These are phyloP conservation scores for Jasminum sambac DNA, from an alignment of 257 asterid species.

Conservation along the genomic window DNA sequence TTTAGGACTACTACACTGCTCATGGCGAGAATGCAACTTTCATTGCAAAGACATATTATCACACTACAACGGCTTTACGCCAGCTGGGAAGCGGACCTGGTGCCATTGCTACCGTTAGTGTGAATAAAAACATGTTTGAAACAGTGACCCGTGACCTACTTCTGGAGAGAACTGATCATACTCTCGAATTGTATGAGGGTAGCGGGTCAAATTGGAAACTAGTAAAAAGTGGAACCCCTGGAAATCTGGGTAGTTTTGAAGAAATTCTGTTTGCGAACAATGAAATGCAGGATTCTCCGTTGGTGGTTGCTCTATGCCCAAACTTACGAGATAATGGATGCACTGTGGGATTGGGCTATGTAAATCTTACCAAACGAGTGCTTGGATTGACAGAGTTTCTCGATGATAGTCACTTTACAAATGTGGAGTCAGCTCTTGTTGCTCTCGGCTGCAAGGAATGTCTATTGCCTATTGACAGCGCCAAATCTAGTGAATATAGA, in stretches of 20 bases:
- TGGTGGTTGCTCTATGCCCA: constrained; percentile 61
- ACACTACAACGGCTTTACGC: constrained; percentile 88
- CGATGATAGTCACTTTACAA: constrained; percentile 92
- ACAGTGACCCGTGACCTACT: constrained; percentile 78
- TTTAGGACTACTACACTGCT: constrained; percentile 83
- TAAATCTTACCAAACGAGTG: constrained; percentile 71
- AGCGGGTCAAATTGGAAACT: constrained; percentile 83
- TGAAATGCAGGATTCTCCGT: constrained; percentile 97
- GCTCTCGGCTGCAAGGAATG: constrained; percentile 98
- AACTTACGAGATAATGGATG: constrained; percentile 74
- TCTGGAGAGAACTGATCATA: constrained; percentile 88
- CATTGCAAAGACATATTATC: constrained; percentile 86
- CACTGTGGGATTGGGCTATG: constrained; percentile 75
- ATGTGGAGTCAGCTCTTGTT: constrained; percentile 85
- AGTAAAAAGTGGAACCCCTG: constrained; percentile 86
- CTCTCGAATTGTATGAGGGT: constrained; percentile 84
- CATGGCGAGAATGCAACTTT: constrained; percentile 92
- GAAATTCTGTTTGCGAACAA: constrained; percentile 88
- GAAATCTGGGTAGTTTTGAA: constrained; percentile 87
- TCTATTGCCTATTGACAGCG: constrained; percentile 66
- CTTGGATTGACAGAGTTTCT: constrained; percentile 92
- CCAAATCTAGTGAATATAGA: constrained; percentile 65
- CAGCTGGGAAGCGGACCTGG: constrained; percentile 80
- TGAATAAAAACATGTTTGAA: constrained; percentile 90
- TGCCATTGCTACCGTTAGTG: constrained; percentile 83